Base-by-base conservation (phyloP, 2,329 filamentous ascomycete species). In the Monosporascus sp. region DNA sequence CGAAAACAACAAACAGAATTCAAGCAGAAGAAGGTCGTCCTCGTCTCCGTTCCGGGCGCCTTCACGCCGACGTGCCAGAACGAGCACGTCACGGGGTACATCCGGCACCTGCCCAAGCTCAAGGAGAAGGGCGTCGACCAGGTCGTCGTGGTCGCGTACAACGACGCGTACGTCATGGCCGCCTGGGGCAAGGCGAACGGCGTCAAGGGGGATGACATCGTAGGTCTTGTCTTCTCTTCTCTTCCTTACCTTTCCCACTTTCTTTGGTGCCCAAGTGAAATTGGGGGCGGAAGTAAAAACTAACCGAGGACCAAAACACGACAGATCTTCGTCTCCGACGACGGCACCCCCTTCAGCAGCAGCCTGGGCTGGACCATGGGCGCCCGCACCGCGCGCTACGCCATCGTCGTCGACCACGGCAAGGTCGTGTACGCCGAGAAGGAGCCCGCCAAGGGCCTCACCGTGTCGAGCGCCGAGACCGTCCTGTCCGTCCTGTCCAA, bases 121-220 rank as follows among this genome's bases (percentile, higher is more conserved):
- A 86, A 85, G 76, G 76, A 76, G 68, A 93, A 93, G 81, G 90
- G 89, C 64, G 88, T 95, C 61, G 91, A 96, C 73, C 73, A 87
- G 59, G 83, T 96, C 65, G 82, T 90, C 61, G 84, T 94, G 67
- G 86, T 95, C 66, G 88, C 90, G 56, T 87, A 78, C 78, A 96
- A 96, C 74, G 91, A 96, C 74, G 78, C 86, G 59, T 95, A 80
- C 69, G 91, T 96, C 71, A 93, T 93, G 89, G 86, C 84, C 64
- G 90, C 88, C 52, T 94, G 90, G 90, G 87, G 85, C 74, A 96
- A 96, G 82, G 90, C 91, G 67, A 93, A 95, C 75, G 80, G 80
- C 51, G 79, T 93, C 67, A 86, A 82, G 67, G 84, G 85, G 59
- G 86, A 93, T 63, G 79, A 71, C 54, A 79, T 83, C 60, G 79